These are phyloP conservation scores for Metschnikowia reukaufii DNA, from an alignment of 805 yeast genomes.

Conservation along the genomic window DNA sequence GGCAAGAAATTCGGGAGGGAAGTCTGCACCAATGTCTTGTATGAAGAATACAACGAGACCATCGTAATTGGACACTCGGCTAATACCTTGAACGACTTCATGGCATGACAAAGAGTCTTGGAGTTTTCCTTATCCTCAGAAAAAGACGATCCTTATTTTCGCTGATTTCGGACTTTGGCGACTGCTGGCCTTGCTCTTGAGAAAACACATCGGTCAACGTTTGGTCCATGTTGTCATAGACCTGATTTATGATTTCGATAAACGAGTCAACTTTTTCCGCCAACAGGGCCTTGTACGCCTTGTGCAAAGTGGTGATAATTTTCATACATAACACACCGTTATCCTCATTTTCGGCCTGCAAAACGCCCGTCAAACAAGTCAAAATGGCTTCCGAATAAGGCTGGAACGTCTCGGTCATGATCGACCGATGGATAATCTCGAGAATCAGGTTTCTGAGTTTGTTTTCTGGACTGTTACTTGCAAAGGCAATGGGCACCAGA, in stretches of 20 bases:
- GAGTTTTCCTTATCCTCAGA: conserved; percentile 31
- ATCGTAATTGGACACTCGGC: conserved; percentile 97
- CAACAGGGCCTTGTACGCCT: conserved; percentile 70
- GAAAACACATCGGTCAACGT: conserved; percentile 73
- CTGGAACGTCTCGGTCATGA: conserved; percentile 77
- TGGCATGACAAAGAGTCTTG: conserved; percentile 61
- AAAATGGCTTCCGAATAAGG: conserved; percentile 64
- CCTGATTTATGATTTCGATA: conserved; percentile 67
- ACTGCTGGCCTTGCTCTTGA: conserved; percentile 11
- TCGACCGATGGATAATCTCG: conserved; percentile 78
- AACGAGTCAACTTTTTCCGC: conserved; percentile 76
- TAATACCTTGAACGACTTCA: conserved; percentile 83
- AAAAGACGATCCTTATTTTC: conserved; percentile 15
- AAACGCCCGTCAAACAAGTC: conserved; percentile 55
- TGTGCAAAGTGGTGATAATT: conserved; percentile 79
- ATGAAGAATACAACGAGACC: conserved; percentile 87
- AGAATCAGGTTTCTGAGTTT: conserved; percentile 73
- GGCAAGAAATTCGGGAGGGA: conserved; percentile 80
- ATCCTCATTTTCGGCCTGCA: conserved; percentile 86
- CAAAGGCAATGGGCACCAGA: conserved; percentile 70
- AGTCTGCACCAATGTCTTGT: conserved; percentile 69
- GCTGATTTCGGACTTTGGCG: conserved; percentile 11
- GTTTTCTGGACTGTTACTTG: conserved; percentile 65
- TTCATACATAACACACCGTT: conserved; percentile 92
- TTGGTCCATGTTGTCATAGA: conserved; percentile 77